A percentile compares a stretch with the other conserved stretches of the same genome.
Evolutionary conservation across 371 early-diverging fungal species (phyloP).

Genomic region (Coemansia sp.): DNA sequence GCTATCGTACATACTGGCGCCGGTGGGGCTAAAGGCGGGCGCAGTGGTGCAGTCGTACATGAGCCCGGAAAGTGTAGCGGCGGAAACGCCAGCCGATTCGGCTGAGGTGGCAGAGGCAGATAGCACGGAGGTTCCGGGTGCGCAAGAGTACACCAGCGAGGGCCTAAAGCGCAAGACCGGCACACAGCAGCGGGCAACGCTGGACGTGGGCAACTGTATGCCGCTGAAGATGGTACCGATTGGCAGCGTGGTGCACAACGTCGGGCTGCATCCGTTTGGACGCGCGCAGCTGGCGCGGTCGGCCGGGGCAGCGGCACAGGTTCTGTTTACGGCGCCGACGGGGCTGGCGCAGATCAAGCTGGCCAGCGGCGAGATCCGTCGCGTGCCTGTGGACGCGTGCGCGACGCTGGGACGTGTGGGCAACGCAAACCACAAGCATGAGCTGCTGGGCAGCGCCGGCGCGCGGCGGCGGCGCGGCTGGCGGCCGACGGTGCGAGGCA

Average conservation of each 20-base stretch:
- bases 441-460: slow-evolving; percentile 91
- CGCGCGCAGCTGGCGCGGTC: slow-evolving; percentile 84
- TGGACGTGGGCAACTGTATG: slow-evolving; percentile 90
- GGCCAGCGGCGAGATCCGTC: slow-evolving; percentile 85
- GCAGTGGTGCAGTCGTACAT: slow-evolving; percentile 67
- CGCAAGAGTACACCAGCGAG: slow-evolving; percentile 16
- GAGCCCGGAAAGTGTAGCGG: slow-evolving; percentile 6
- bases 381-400: slow-evolving; percentile 84
- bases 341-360: slow-evolving; percentile 89
- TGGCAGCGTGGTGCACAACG: slow-evolving; percentile 87
- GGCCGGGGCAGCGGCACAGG: slow-evolving; percentile 89
- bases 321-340: slow-evolving; percentile 75
- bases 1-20: slow-evolving; percentile 84
- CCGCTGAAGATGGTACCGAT: slow-evolving; percentile 89
- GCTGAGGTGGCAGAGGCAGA: background rate
- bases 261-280: slow-evolving; percentile 78
- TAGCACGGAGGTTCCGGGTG: slow-evolving; percentile 1
- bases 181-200: slow-evolving; percentile 67
- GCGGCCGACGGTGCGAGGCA: slow-evolving; percentile 91
- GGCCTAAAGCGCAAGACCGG: slow-evolving; percentile 25
- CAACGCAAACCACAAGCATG: slow-evolving; percentile 90
- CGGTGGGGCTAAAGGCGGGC: slow-evolving; percentile 75
- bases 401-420: slow-evolving; percentile 94
- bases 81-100: slow-evolving; percentile 6
- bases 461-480: slow-evolving; percentile 79